These are phyloP conservation scores for Paecilomyces variotii DNA, from an alignment of 2,329 filamentous ascomycete genomes.

Conservation along the genomic window DNA sequence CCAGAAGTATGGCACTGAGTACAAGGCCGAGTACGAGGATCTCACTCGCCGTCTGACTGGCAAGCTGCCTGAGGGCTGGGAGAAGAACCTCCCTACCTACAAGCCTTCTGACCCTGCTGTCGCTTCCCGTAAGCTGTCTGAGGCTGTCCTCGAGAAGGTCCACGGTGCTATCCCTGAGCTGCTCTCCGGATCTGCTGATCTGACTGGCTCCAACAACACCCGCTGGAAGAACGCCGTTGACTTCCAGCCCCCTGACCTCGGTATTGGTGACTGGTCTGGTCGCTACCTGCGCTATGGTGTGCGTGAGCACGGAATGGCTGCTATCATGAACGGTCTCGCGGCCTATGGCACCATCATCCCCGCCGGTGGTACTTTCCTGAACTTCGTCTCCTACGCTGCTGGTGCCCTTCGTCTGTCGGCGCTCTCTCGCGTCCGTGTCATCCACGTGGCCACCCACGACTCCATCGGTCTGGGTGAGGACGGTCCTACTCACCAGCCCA, in stretches of 20 bases:
- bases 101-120: constrained; percentile 75
- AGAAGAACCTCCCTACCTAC: constrained; percentile 87
- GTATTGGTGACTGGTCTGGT: constrained; percentile 81
- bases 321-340: constrained; percentile 64
- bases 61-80: constrained; percentile 91
- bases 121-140: constrained; percentile 92
- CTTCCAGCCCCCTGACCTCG: constrained; percentile 84
- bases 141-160: constrained; percentile 84
- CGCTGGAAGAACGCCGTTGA: constrained; percentile 95
- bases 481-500: constrained; percentile 96
- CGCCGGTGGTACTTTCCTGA: constrained; percentile 93
- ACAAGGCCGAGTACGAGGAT: constrained; percentile 72
- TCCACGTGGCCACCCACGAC: constrained; percentile 98
- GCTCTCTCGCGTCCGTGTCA: constrained; percentile 79
- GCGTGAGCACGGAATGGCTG: constrained; percentile 45
- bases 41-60: constrained; percentile 70
- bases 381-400: constrained; percentile 97
- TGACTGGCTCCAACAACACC: constrained; percentile 98
- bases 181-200: constrained; percentile 89
- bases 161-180: constrained; percentile 79
- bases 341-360: constrained; percentile 94
- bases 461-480: constrained; percentile 99
- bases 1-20: constrained; percentile 72
- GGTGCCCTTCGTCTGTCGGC: constrained; percentile 91
- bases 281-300: constrained; percentile 62